Percentiles rank a stretch among this genome's conserved stretches.
phyloP scores from a whole-genome alignment of 139 green algal genomes.

The Picochlorum sp. region DNA sequence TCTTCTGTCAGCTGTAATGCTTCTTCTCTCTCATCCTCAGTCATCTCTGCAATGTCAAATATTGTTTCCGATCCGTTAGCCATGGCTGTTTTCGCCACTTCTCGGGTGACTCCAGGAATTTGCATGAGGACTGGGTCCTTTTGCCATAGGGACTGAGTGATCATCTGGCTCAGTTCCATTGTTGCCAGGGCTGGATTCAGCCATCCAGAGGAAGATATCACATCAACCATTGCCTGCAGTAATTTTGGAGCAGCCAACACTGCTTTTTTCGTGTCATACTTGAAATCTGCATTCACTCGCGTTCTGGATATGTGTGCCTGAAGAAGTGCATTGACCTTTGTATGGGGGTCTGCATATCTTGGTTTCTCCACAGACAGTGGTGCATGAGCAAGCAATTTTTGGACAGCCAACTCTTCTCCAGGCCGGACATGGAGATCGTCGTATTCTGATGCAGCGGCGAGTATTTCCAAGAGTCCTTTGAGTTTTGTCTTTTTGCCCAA shows the following conservation, averaged over 20 bases:
- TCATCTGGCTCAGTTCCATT: slow-evolving; percentile 98
- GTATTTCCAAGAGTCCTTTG: slow-evolving; percentile 89
- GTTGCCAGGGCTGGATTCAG: slow-evolving; percentile 83
- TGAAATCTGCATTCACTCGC: slow-evolving; percentile 59
- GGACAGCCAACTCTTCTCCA: slow-evolving; percentile 64
- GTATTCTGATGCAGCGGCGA: slow-evolving; percentile 80
- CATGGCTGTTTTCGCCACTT: slow-evolving; percentile 40
- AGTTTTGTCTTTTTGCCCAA: slow-evolving; percentile 93
- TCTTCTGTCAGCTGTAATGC: slow-evolving; percentile 60
- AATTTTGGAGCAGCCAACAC: slow-evolving; percentile 49
- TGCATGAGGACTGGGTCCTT: slow-evolving; percentile 85
- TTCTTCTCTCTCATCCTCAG: slow-evolving; percentile 52
- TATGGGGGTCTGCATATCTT: slow-evolving; percentile 74
- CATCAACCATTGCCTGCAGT: slow-evolving; percentile 87
- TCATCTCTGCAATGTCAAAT: slow-evolving; percentile 93
- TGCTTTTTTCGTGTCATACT: slow-evolving; percentile 46
- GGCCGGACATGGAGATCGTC: slow-evolving; percentile 78
- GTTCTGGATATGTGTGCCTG: slow-evolving; percentile 66
- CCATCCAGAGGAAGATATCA: slow-evolving; percentile 85
- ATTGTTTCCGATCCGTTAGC: slow-evolving; percentile 62
- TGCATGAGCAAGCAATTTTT: slow-evolving; percentile 67
- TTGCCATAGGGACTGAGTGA: slow-evolving; percentile 84
- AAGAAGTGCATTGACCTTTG: slow-evolving; percentile 91
- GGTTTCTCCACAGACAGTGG: slow-evolving; percentile 60
- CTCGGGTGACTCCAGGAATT: slow-evolving; percentile 83